Evolutionary conservation across 768 basidiomycete genomes (phyloP).

Genomic region (Pluteus cervinus): DNA sequence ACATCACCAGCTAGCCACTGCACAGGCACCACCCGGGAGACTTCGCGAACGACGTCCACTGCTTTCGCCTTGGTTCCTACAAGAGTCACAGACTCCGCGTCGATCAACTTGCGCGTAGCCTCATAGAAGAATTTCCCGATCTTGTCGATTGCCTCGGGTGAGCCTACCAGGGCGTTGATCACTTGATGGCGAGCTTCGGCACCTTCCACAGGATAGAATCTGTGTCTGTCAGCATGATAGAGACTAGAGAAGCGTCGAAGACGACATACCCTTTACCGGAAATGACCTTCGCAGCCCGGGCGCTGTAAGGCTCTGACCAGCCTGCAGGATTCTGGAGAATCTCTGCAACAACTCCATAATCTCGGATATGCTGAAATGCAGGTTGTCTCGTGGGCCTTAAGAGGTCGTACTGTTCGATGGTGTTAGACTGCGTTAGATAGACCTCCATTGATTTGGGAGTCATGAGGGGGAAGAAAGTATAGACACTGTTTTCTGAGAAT

Average conservation of each 20-base stretch:
- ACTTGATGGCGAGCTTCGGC: slow-evolving; percentile 45
- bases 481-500: slow-evolving; percentile 63
- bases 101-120: slow-evolving; percentile 55
- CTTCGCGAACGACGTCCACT: slow-evolving; percentile 66
- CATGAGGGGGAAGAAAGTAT: slow-evolving; percentile 88
- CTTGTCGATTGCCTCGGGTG: slow-evolving; percentile 40
- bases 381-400: slow-evolving; percentile 34
- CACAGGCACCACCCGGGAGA: slow-evolving; percentile 59
- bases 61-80: slow-evolving; percentile 46
- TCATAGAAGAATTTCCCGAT: slow-evolving; percentile 61
- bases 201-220: slow-evolving; percentile 62
- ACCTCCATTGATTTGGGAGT: slow-evolving; percentile 64
- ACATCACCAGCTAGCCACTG: slow-evolving; percentile 67
- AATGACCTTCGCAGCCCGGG: slow-evolving; percentile 47
- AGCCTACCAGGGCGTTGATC: slow-evolving; percentile 38
- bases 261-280: slow-evolving; percentile 50
- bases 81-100: slow-evolving; percentile 45
- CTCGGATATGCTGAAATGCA: slow-evolving; percentile 26
- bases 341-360: slow-evolving; percentile 45
- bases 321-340: slow-evolving; percentile 39
- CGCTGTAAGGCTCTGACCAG: slow-evolving; percentile 46
- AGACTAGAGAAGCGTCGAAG: not conserved
- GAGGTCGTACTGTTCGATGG: slow-evolving; percentile 49
- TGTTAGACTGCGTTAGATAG: slow-evolving; percentile 49
- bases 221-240: slow-evolving; percentile 18